A percentile compares a stretch with the other conserved stretches of the same genome.
Conservation (phyloP, 257 asterid species). For the Nicotiana knightiana region DNA sequence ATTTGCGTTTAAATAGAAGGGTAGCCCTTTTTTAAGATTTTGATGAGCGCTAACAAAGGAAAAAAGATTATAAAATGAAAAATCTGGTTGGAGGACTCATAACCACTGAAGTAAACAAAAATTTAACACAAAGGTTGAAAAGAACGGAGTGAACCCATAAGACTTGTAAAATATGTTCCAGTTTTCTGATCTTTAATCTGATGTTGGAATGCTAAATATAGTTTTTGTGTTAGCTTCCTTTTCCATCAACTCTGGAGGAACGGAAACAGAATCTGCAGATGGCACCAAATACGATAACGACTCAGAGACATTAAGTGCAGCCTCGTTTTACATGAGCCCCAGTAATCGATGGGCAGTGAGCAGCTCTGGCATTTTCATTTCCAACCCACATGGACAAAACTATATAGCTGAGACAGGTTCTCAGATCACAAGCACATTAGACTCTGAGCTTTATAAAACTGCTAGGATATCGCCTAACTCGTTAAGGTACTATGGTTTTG, state of each 20-base stretch:
- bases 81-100: neutral
- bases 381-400: slow-evolving; percentile 39
- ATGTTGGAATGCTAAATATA: neutral
- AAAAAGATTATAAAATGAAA: neutral
- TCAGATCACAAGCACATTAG: slow-evolving; percentile 46
- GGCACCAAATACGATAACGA: slow-evolving; percentile 38
- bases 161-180: neutral
- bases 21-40: neutral
- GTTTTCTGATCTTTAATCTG: neutral
- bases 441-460: slow-evolving; percentile 51
- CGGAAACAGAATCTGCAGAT: slow-evolving; percentile 30
- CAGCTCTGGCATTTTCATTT: slow-evolving; percentile 46
- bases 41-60: neutral
- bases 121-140: neutral
- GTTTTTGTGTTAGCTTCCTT: slow-evolving; percentile 38
- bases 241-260: slow-evolving; percentile 52
- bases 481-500: slow-evolving; percentile 55
- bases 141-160: neutral
- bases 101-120: neutral
- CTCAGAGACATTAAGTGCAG: slow-evolving; percentile 41
- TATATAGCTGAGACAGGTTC: slow-evolving; percentile 35
- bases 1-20: neutral
- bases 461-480: slow-evolving; percentile 51
- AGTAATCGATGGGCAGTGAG: slow-evolving; percentile 48
- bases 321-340: slow-evolving; percentile 38